Percentiles rank a stretch among this genome's conserved stretches.
phyloP scores from a whole-genome alignment of 805 yeast genomes.

The Myxozyma monticola region DNA sequence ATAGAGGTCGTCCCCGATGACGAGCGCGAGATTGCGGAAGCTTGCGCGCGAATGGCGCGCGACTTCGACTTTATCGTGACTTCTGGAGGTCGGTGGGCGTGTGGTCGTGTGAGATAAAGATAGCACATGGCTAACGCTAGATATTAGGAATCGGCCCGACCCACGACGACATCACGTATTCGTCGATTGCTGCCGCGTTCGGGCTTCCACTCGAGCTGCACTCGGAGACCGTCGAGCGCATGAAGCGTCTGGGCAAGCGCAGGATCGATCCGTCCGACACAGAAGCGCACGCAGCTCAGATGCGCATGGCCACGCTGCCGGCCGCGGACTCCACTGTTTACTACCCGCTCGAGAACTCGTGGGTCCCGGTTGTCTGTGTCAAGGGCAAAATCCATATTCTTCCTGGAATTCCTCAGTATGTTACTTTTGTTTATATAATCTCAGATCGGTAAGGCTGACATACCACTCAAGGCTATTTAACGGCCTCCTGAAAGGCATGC shows the following conservation, averaged over 20 bases:
- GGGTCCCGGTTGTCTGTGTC: constrained; percentile 86
- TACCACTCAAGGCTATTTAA: constrained; percentile 50
- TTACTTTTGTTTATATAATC: too few relatives aligned
- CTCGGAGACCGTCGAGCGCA: constrained; percentile 56
- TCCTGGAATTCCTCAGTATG: constrained; percentile 75
- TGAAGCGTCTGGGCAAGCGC: constrained; percentile 49
- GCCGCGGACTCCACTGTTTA: constrained; percentile 33
- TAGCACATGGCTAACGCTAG: too few relatives aligned
- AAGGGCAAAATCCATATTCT: constrained; percentile 64
- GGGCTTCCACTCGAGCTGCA: constrained; percentile 53
- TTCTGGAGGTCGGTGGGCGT: constrained; percentile 48
- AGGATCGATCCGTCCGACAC: constrained; percentile 38
- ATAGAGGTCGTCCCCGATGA: constrained; percentile 80
- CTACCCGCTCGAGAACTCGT: constrained; percentile 54
- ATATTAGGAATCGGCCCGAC: constrained; percentile 70
- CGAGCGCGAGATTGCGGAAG: constrained; percentile 57
- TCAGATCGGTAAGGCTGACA: too few relatives aligned
- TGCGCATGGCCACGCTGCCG: constrained; percentile 82
- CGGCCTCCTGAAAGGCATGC: constrained; percentile 49
- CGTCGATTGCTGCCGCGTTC: constrained; percentile 67
- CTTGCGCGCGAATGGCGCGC: constrained; percentile 49
- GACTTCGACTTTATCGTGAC: constrained; percentile 70
- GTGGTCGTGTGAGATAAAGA: neutral
- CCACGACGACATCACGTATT: constrained; percentile 86
- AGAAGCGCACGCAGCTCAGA: constrained; percentile 59